These are phyloP conservation scores for Glaciozyma antarctica DNA, from an alignment of 768 basidiomycete species.

Conservation along the genomic window DNA sequence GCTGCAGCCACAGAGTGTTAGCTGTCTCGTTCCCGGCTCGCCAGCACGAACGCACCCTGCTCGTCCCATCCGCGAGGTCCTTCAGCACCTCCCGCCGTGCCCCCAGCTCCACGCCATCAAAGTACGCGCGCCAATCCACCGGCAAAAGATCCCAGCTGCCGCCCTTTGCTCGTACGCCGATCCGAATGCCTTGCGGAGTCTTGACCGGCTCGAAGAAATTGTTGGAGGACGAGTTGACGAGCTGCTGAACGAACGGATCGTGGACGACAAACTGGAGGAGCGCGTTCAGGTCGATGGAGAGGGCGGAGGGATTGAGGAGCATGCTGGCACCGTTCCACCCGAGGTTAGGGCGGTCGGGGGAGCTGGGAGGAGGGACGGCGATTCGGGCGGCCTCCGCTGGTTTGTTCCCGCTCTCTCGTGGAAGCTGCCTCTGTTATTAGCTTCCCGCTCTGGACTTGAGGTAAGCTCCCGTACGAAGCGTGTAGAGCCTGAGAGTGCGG, in stretches of 20 bases:
- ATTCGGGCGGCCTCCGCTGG: too few relatives aligned
- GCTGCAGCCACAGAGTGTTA: not conserved
- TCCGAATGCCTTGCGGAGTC: not conserved
- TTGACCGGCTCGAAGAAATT: constrained; percentile 3
- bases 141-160: constrained; percentile 14
- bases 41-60: not conserved
- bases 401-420: too few relatives aligned
- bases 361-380: too few relatives aligned
- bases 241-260: not conserved
- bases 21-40: too few relatives aligned
- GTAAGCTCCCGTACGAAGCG: too few relatives aligned
- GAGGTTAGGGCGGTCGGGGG: too few relatives aligned
- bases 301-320: not conserved
- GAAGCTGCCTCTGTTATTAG: too few relatives aligned
- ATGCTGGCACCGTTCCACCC: not conserved
- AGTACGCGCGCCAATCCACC: constrained; percentile 6
- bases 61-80: not conserved
- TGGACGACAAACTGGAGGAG: constrained; percentile 5
- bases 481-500: too few relatives aligned
- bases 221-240: constrained; percentile 13
- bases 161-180: not conserved
- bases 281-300: not conserved
- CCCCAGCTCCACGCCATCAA: not conserved
- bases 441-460: too few relatives aligned
- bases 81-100: not conserved